Evolutionary conservation across 305 asterid species (phyloP).

Genomic region (Fraxinus velutina): DNA sequence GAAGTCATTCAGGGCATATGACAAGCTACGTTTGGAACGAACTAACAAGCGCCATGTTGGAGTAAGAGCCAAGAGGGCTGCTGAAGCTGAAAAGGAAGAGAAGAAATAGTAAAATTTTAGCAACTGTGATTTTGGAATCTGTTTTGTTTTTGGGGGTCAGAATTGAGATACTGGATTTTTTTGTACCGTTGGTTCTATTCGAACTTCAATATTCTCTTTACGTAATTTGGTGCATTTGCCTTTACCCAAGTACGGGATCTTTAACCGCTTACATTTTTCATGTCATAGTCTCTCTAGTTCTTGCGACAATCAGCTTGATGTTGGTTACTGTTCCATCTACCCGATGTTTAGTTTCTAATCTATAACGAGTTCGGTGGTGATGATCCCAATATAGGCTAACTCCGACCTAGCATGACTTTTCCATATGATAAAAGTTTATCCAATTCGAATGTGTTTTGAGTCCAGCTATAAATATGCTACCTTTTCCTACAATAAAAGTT

Average conservation of each 20-base stretch:
- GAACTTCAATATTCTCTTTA: not conserved
- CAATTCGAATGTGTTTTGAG: too few species aligned
- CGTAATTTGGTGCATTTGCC: not conserved
- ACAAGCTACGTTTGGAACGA: conserved; percentile 75
- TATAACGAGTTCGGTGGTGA: too few species aligned
- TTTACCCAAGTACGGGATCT: not conserved
- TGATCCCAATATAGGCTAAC: too few species aligned
- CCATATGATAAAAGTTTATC: too few species aligned
- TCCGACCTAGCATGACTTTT: too few species aligned
- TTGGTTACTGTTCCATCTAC: not conserved
- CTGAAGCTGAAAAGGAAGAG: conserved; percentile 89
- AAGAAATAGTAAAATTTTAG: conserved; percentile 46
- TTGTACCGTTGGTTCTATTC: not conserved
- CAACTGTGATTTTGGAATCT: not conserved
- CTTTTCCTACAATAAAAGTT: too few species aligned
- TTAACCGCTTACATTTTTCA: not conserved
- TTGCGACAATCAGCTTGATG: not conserved
- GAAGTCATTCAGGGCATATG: conserved; percentile 75
- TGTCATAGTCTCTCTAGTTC: too few species aligned
- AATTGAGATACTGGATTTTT: not conserved
- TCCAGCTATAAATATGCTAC: too few species aligned
- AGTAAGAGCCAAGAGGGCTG: conserved; percentile 74
- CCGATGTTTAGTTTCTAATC: too few species aligned
- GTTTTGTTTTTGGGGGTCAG: not conserved
- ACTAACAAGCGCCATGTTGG: conserved; percentile 65